Evolutionary conservation across 2,329 filamentous ascomycete genomes (phyloP), one percentile per base, ranked within the genome.

Genomic region (Diaporthe aspalathi): DNA sequence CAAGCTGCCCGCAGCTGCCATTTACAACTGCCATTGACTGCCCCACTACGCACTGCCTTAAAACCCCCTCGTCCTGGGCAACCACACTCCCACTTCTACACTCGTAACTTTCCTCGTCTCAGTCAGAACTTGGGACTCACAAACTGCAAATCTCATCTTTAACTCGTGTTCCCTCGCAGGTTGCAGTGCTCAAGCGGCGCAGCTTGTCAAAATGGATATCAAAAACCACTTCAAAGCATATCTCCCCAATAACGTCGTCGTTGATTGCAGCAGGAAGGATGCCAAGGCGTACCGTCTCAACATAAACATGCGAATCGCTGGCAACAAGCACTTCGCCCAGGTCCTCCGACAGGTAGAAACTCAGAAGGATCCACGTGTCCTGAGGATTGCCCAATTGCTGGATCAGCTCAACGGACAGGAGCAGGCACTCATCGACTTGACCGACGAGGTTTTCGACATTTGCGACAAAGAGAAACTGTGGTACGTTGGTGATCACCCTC

Each of bases 381-480:
- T 49, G 43, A 67, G 68, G 22, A 27, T 70, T 8, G 62, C 52
- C 22, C 50, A n/a, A 27, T 32, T 71, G n/a, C 49, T 71, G n/a
- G 35, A 45, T 2, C 20, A 35, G 16, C 35, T 68, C 43, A 50
- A 52, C 14, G 24, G n/a, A 29, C 24, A 71, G 40, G 65, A 38
- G 29, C 24, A 63, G n/a, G 22, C 29, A n/a, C 29, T 69, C n/a
- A 38, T 22, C 16, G 45, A 53, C 17, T 20, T 24, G n/a, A 57
- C 52, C 14, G 47, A 56, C n/a, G 49, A 69, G 2, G 29, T 62
- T 24, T 45, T 71, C 22, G 53, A 43, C 27, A 65, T 63, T 24
- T 47, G 45, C 66, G 54, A 43, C 27, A 60, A 43, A 22, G 43
- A 70, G 24, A 35, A 45, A 5, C 17, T 32, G 24, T 47, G 53